Conservation (phyloP, 129 eudicot species). For the Tagetes erecta region DNA sequence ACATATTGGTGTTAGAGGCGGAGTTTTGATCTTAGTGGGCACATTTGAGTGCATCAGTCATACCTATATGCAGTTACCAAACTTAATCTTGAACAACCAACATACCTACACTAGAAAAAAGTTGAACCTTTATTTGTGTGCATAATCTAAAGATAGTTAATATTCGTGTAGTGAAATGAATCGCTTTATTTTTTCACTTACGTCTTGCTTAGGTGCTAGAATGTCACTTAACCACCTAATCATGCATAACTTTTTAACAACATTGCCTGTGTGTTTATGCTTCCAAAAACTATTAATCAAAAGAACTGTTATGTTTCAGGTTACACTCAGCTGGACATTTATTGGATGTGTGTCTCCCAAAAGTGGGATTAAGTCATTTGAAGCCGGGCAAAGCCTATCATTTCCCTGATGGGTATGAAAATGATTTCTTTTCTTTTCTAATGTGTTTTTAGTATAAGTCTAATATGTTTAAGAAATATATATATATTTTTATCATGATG, state of each 20-base stretch:
- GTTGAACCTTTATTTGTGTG: neutral
- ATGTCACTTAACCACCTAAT: constrained; percentile 8
- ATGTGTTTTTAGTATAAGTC: neutral
- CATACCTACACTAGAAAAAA: neutral
- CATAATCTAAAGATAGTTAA: neutral
- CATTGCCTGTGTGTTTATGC: constrained; percentile 14
- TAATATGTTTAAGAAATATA: neutral
- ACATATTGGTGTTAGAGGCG: too few relatives aligned
- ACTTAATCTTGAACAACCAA: neutral
- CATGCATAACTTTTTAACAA: neutral
- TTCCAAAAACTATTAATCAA: neutral
- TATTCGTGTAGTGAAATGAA: neutral
- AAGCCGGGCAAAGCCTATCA: constrained; percentile 79
- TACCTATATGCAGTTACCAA: neutral
- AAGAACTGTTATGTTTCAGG: constrained; percentile 39
- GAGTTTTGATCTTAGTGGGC: too few relatives aligned
- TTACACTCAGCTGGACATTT: constrained; percentile 94
- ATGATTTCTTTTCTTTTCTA: constrained; percentile 9
- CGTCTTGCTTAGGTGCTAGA: neutral
- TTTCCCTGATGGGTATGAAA: constrained; percentile 84
- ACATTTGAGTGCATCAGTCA: neutral
- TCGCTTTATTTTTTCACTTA: neutral
- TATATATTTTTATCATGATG: neutral
- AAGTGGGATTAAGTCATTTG: constrained; percentile 80
- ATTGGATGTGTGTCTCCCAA: constrained; percentile 67